Evolutionary conservation across 108 stramenopile species (phyloP).

Genomic region (Hondaea fermentalgiana): DNA sequence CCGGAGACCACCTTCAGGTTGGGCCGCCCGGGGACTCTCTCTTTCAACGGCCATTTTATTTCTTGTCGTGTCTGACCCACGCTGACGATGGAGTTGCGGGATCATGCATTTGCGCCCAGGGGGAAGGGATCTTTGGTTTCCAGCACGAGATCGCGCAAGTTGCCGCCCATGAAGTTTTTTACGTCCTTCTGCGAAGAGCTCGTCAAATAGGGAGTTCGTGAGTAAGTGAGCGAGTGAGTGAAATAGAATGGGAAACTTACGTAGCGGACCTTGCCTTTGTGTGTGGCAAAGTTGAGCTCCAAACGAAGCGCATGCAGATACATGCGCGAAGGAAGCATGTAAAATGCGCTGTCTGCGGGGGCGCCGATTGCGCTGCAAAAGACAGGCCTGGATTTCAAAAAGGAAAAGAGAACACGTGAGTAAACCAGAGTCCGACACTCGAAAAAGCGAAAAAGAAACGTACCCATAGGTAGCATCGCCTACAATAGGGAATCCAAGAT

Average conservation of each 20-base stretch:
- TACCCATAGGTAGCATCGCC: slow-evolving; percentile 75
- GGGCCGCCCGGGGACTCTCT: too few relatives aligned
- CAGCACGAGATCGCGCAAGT: not conserved
- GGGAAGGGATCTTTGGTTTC: not conserved
- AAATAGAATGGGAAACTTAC: not conserved
- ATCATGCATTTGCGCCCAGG: not conserved
- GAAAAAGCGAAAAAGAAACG: not conserved
- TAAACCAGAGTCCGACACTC: too few relatives aligned
- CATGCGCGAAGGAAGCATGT: not conserved
- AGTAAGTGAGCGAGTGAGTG: not conserved
- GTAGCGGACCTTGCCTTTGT: not conserved
- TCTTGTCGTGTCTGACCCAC: not conserved
- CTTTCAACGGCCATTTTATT: too few relatives aligned
- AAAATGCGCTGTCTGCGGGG: not conserved
- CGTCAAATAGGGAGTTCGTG: not conserved
- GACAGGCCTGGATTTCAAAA: not conserved
- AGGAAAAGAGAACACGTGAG: not conserved
- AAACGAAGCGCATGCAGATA: not conserved
- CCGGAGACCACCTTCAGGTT: too few relatives aligned
- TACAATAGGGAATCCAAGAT: slow-evolving; percentile 73
- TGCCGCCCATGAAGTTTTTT: not conserved
- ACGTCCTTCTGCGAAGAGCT: not conserved
- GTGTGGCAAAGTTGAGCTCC: not conserved
- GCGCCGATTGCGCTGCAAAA: not conserved
- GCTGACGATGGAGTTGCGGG: not conserved